These are phyloP conservation scores for Plasmodium reichenowi DNA, from an alignment of 169 alveolate species.

Conservation along the genomic window DNA sequence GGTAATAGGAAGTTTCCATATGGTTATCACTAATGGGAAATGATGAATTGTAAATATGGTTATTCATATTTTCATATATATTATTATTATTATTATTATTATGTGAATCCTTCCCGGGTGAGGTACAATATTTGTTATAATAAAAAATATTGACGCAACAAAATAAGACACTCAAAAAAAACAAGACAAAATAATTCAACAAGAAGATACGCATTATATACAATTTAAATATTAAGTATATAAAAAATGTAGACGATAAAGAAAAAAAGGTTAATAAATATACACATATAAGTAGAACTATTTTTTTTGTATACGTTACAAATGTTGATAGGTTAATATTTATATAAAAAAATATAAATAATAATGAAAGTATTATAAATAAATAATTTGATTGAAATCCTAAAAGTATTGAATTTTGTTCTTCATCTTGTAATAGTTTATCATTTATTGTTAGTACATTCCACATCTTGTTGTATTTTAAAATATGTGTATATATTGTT, in stretches of 20 bases:
- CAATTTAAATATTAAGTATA: conserved; percentile 20
- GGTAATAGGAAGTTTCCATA: background rate
- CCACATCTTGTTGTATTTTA: conserved; percentile 9
- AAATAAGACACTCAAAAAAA: conserved; percentile 46
- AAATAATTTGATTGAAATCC: conserved; percentile 43
- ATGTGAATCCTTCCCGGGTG: background rate
- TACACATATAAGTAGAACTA: conserved; percentile 2
- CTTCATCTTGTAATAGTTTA: conserved; percentile 29
- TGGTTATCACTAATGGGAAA: background rate
- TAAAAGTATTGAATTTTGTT: conserved; percentile 4
- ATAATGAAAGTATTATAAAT: conserved; percentile 29
- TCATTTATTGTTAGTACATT: conserved; percentile 23
- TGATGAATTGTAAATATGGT: background rate
- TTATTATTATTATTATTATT: background rate
- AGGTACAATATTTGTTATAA: conserved; percentile 5
- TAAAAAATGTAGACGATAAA: conserved; percentile 35
- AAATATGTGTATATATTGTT: conserved; percentile 8
- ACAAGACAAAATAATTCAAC: conserved; percentile 26
- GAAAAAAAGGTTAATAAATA: conserved; percentile 29
- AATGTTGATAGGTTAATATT: conserved; percentile 1
- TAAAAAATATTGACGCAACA: conserved; percentile 42
- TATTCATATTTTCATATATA: background rate
- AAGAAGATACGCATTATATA: conserved; percentile 25
- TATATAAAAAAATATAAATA: conserved; percentile 32
- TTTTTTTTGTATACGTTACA: conserved; percentile 8